Conservation (phyloP, 257 asterid genomes). For the Fraxinus cuspidata region DNA sequence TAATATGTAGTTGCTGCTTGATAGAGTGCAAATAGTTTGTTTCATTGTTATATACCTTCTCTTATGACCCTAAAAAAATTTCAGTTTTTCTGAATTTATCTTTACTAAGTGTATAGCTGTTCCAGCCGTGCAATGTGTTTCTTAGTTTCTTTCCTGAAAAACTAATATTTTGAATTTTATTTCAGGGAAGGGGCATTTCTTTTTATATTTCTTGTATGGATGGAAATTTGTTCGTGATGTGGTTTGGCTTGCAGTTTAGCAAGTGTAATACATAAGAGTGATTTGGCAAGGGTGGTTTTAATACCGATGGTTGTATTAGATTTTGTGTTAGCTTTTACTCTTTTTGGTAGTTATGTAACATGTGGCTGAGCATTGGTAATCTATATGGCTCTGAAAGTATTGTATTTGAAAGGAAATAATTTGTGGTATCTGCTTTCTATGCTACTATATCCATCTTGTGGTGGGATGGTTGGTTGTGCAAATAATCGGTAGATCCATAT, state of each 20-base stretch:
- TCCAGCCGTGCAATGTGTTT: background rate
- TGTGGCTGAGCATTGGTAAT: background rate
- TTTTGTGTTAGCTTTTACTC: background rate
- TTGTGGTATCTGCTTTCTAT: background rate
- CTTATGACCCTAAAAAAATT: background rate
- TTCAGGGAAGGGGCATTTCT: constrained; percentile 9
- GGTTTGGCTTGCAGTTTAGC: constrained; percentile 20
- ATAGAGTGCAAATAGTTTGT: background rate
- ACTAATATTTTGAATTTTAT: background rate
- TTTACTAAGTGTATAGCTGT: background rate
- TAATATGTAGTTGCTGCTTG: background rate
- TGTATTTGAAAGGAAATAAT: background rate
- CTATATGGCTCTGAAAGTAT: background rate
- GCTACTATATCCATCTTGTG: background rate
- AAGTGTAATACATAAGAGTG: background rate
- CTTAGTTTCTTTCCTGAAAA: background rate
- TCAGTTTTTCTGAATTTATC: background rate
- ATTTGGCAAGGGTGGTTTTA: background rate
- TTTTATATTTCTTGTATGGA: constrained; percentile 2
- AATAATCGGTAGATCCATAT: background rate
- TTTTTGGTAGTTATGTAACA: background rate
- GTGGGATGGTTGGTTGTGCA: background rate
- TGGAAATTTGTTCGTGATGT: constrained; percentile 8
- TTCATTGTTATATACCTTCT: background rate
- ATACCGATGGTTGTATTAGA: constrained; percentile 1